A percentile compares a stretch with the other conserved stretches of the same genome.
Evolutionary conservation across 805 yeast species (phyloP).

Genomic region (Starmerella vaccinii): DNA sequence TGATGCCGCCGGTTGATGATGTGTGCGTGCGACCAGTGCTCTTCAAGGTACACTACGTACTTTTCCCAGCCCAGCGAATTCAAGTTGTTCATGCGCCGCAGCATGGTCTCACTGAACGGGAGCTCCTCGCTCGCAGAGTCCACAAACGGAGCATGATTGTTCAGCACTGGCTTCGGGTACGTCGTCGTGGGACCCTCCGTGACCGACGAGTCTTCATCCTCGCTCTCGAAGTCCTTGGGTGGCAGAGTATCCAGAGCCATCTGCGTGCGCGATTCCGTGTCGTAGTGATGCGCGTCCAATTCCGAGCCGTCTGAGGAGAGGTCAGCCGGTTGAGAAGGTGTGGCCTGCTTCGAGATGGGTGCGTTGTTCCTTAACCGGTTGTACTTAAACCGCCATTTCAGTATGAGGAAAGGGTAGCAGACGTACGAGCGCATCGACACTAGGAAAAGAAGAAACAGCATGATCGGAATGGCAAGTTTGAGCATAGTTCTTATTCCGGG

Average conservation of each 20-base stretch:
- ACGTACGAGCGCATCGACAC: neutral
- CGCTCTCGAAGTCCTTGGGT: neutral
- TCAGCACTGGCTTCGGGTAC: neutral
- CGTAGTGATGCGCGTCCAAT: neutral
- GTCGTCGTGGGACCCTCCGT: neutral
- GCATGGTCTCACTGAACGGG: conserved; percentile 2
- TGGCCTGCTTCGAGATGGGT: neutral
- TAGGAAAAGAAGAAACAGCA: neutral
- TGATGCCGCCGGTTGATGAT: conserved; percentile 55
- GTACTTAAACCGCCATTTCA: neutral
- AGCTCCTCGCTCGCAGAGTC: conserved; percentile 6
- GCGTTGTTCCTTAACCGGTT: neutral
- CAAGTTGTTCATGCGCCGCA: conserved; percentile 41
- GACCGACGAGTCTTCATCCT: neutral
- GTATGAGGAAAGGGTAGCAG: neutral
- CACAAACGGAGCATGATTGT: conserved; percentile 3
- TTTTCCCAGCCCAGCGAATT: conserved; percentile 65
- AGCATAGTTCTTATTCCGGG: neutral
- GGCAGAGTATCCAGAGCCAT: neutral
- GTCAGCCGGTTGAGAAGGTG: neutral
- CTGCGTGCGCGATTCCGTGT: neutral
- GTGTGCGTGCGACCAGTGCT: conserved; percentile 75
- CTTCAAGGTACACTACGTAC: conserved; percentile 57
- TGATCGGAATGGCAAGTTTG: neutral
- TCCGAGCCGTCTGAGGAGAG: neutral